Evolutionary conservation across 371 early-diverging fungal species (phyloP).

Genomic region (Conidiobolus incongruus): DNA sequence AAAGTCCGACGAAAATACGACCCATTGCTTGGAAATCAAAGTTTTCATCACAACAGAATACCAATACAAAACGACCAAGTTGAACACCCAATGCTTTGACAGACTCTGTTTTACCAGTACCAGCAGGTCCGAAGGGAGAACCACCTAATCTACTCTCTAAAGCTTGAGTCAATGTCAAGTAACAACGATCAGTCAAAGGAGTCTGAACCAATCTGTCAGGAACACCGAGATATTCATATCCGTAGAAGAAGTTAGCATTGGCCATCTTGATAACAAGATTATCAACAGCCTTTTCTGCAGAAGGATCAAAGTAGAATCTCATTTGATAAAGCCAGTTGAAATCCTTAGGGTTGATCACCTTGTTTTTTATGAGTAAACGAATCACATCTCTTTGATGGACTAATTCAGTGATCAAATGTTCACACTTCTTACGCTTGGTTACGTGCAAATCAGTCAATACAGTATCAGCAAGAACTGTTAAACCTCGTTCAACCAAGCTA

Average conservation of each 20-base stretch:
- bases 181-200: slow-evolving; percentile 93
- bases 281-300: slow-evolving; percentile 36
- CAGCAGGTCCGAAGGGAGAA: slow-evolving; percentile 93
- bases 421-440: slow-evolving; percentile 81
- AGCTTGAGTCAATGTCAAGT: slow-evolving; percentile 92
- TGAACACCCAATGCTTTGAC: slow-evolving; percentile 94
- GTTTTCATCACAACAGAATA: slow-evolving; percentile 98
- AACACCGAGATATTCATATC: slow-evolving; percentile 94
- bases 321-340: slow-evolving; percentile 94
- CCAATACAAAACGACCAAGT: slow-evolving; percentile 89
- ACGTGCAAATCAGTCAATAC: slow-evolving; percentile 68
- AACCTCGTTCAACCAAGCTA: slow-evolving; percentile 35
- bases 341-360: slow-evolving; percentile 38
- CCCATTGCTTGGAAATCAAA: slow-evolving; percentile 99
- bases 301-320: slow-evolving; percentile 74
- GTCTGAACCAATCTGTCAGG: slow-evolving; percentile 94
- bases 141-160: slow-evolving; percentile 83
- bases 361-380: slow-evolving; percentile 33
- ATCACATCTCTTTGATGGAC: slow-evolving; percentile 95
- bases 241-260: slow-evolving; percentile 81
- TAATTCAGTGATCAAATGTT: slow-evolving; percentile 92
- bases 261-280: slow-evolving; percentile 75
- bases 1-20: slow-evolving; percentile 95
- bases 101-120: slow-evolving; percentile 89
- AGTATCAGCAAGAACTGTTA: slow-evolving; percentile 76